Base-by-base conservation (phyloP, 768 basidiomycete genomes). In the Lentinula aciculospora region DNA sequence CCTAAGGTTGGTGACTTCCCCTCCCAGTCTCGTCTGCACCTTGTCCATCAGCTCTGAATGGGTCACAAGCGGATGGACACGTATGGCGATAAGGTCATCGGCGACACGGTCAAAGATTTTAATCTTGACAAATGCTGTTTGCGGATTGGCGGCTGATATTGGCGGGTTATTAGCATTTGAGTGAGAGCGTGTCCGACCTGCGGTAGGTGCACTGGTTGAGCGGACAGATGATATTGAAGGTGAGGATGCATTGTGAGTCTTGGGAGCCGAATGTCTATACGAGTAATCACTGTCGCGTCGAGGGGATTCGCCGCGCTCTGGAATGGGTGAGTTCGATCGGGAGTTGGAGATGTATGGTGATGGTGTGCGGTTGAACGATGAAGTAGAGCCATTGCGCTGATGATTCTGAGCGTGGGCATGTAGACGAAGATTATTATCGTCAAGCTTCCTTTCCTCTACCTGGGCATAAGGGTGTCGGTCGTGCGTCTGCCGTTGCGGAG, bases 71-170 rank as follows among this genome's bases (percentile, higher is more conserved):
- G 97, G 97, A 67, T 96, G 94, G 28, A 98, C 96, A 13, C 97
- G 86, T 57, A 98, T 97, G 3, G 97, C 97, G 61, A 98, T 94
- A 56, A 98, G 76, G 70, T 99, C 97, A 67, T 98, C 95, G 25
- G 93, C 88, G 57, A 88, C 79, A 37, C 91, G 84, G 73, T 97
- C 92, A 69, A 97, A 97, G 45, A 99, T 93, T 74, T 99, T 99
- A 75, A 99, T 97, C 75, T 98, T 99, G 63, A 98, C 81, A 72
- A 94, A 98, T 23, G 95, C 90, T 13, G 86, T 84, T 66, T 91
- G 87, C 4, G 86, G 84, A 61, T 89, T 90, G 45, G 80, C 81
- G 17, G 86, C 83, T 50, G 90, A 92, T 64, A 92, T 88, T 21
- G 85, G 77, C 10, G 89, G 89, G 29, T 75, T 82, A 65, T 84